Percentiles rank a stretch among this genome's conserved stretches.
These are phyloP conservation scores for Ogataea hybrid DNA, from an alignment of 1,139 yeast genomes.

Conservation along the genomic window DNA sequence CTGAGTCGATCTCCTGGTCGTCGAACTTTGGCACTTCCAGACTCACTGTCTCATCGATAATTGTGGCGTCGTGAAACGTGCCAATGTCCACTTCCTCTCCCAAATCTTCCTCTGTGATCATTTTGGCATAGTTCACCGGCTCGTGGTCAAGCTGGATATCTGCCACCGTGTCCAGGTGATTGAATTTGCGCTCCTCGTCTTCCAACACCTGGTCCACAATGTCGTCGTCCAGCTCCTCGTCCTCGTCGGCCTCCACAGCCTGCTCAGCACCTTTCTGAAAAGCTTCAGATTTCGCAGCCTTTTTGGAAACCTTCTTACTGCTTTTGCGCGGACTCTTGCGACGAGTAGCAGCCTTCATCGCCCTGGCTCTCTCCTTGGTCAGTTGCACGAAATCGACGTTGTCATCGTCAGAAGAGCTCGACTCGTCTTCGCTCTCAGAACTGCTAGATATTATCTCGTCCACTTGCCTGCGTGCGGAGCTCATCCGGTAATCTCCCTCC, in stretches of 20 bases:
- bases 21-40: constrained; percentile 49
- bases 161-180: constrained; percentile 2
- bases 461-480: constrained; percentile 8
- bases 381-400: constrained; percentile 69
- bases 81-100: constrained; percentile 55
- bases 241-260: constrained; percentile 12
- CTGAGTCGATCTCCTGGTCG: constrained; percentile 57
- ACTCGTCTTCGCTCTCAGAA: constrained; percentile 38
- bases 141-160: constrained; percentile 8
- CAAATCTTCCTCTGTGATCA: constrained; percentile 53
- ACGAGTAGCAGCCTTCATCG: constrained; percentile 50
- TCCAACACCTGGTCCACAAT: constrained; percentile 30
- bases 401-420: constrained; percentile 37
- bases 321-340: constrained; percentile 36
- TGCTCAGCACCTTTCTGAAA: background rate
- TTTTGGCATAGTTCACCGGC: constrained; percentile 46
- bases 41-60: constrained; percentile 21
- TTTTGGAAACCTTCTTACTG: constrained; percentile 10
- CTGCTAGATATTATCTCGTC: constrained; percentile 22
- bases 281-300: background rate
- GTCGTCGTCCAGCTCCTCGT: constrained; percentile 30
- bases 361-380: constrained; percentile 61
- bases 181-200: constrained; percentile 27
- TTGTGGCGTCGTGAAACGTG: constrained; percentile 13
- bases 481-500: constrained; percentile 13